Base-by-base conservation (phyloP, 345 rosid genomes). In the Populus pruinosa region DNA sequence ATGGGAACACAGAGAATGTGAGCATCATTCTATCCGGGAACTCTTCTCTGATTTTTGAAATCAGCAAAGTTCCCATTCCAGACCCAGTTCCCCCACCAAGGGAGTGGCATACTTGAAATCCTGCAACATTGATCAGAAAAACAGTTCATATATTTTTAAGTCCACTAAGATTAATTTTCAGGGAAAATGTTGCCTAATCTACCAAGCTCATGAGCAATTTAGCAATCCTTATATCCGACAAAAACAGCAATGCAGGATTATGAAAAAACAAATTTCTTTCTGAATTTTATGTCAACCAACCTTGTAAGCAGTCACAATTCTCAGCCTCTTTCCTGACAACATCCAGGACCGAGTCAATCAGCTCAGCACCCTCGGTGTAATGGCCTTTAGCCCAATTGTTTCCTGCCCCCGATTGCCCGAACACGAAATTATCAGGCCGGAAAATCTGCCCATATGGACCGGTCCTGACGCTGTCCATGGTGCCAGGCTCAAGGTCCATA, bases 31-130 rank as follows among this genome's bases (percentile, higher is more conserved):
- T 43, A 44, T 83, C 84, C 8, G 76, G 83, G 55, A 59, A 85
- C 75, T 85, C 87, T 77, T 85, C 85, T 78, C 87, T 85, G 55
- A 82, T 85, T 80, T 85, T 85, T 6, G 83, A 85, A 20, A 82
- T 80, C 70, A 82, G 72, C 71, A 85, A 67, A 13, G 85, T 82
- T 47, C 85, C 87, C 87, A 80, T 85, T 74, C 85, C 85, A 4
- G 83, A 85, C 29, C 85, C 82, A 1, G 83, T 85, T 50, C 87
- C 87, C 2, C 83, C 87, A 41, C 85, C 83, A 56, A 85, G 72
- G 1, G 87, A 85, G 77, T 85, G 85, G 33, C 85, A 85, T 64
- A 77, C 75, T 74, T 85, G 85, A 71, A 82, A 85, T 33, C 87
- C 82, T 82, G 77, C 35, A 33, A 33, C 23, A 25, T 17, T 41